A percentile compares a stretch with the other conserved stretches of the same genome.
phyloP scores from a whole-genome alignment of 1,284 basidiomycete species.

The Ustilago curta region DNA sequence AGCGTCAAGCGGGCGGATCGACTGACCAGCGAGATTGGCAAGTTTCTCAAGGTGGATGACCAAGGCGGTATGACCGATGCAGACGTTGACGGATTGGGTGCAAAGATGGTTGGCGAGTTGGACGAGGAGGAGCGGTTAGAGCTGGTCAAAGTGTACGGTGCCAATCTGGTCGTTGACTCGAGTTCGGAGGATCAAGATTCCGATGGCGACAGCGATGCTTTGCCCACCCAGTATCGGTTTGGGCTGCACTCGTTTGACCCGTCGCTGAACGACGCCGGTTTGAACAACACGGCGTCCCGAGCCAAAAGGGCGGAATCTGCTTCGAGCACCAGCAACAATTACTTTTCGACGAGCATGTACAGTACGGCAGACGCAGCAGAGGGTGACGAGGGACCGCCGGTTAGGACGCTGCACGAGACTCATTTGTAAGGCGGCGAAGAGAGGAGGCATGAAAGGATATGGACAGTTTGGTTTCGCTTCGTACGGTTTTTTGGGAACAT shows the following conservation, averaged over 20 bases:
- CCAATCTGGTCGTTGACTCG: conserved; percentile 7
- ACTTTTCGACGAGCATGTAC: neutral
- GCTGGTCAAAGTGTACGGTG: conserved; percentile 27
- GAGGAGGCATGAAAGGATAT: too few species aligned
- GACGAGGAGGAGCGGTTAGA: conserved; percentile 21
- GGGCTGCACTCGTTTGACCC: neutral
- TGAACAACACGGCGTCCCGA: neutral
- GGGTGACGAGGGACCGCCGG: neutral
- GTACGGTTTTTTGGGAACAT: too few species aligned
- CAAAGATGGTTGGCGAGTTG: neutral
- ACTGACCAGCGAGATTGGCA: conserved; percentile 3
- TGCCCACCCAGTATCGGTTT: neutral
- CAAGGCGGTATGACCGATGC: neutral
- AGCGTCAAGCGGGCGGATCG: conserved; percentile 15
- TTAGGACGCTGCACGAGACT: conserved; percentile 14
- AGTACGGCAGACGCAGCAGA: neutral
- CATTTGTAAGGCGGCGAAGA: neutral
- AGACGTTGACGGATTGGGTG: neutral
- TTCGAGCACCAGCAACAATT: neutral
- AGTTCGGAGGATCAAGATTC: conserved; percentile 9
- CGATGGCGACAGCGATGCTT: neutral
- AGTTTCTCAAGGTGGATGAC: conserved; percentile 1
- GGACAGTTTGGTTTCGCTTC: too few species aligned
- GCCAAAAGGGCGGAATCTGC: neutral
- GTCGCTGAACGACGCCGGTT: neutral